Evolutionary conservation across 23 red algal species (phyloP), one percentile per base, ranked within the genome.

Genomic region (Gracilaria vermiculophylla): DNA sequence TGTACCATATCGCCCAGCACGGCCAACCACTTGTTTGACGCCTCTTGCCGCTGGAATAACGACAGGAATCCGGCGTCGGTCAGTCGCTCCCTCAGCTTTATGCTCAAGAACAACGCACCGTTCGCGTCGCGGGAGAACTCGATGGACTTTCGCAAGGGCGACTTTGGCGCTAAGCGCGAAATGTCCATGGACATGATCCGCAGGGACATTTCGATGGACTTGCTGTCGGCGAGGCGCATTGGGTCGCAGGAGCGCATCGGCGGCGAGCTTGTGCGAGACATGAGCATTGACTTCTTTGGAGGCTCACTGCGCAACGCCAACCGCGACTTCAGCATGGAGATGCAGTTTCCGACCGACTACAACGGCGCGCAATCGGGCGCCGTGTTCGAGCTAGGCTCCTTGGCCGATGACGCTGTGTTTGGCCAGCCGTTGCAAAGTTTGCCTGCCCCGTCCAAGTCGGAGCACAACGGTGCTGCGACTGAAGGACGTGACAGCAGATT

Each of bases 211-310:
- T 88, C 84, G 21, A 88, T 88, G 84, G 84, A 88, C 25, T 62
- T 88, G 17, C 51, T 88, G 34, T 60, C 20, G 1, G 1, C 53
- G n/a, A 79, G 53, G 53, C 33, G 53, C 21, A 43, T 54, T 6
- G 50, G 53, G 31, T 72, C 40, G 25, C 65, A 88, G 50, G 84
- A 57, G 15, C 42, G 54, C 0, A 76, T 72, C 25, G 62, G 48
- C 35, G 32, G 72, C 35, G 84, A 88, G 15, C 72, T 88, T 64
- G 62, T 69, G 29, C 66, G 84, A 32, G 84, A 88, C 36, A 88
- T 88, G 84, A 88, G 84, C 44, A 48, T 88, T 23, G 84, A 88
- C 69, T 88, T 58, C 64, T 77, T 88, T 88, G 84, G 84, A 77
- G 77, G 42, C 32, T 66, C 84, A 13, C 66, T 88, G 40, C 66